Evolutionary conservation across 139 green algal genomes (phyloP), one percentile per base, ranked within the genome.

Genomic region (Nannochloris sp.): DNA sequence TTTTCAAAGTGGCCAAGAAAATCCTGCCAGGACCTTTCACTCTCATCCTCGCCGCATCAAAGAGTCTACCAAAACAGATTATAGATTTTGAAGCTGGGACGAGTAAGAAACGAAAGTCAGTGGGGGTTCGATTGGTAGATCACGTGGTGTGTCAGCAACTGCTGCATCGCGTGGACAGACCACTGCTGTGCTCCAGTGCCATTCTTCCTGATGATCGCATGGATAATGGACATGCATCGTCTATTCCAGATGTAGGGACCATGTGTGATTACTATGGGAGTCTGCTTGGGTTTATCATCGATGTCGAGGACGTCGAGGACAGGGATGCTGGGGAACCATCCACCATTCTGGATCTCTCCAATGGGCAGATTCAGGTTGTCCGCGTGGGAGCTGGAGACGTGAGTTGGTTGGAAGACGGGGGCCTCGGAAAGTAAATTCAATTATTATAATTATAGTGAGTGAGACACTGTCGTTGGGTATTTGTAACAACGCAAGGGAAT

Each of bases 21-120:
- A 53, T 88, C 13, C 73, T 96, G 50, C 89, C 89, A 1, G 89
- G 89, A 0, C 83, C 85, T 76, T 96, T 92, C 79, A 96, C 89
- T 0, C 77, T 95, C 55, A 93, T 96, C 55, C 67, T 96, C 50
- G 69, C 64, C 5, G 89, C 89, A 16, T 85, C 73, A 72, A 95
- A 95, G 77, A 71, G 78, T 60, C 71, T 95, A 51, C 89, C 87
- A 1, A 89, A 83, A 26, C 79, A 88, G 56, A n/a, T 78, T 10
- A 65, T 51, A 17, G 58, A 70, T 23, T 48, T 66, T 30, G 57
- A 68, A 9, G 61, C 58, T 66, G 59, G 65, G 5, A 68, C 61
- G 29, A 73, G 48, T 43, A 89, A 85, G 62, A 77, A 69, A 13
- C 63, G 73, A 68, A 82, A 67, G 49, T 87, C 71, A 26, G 87